phyloP scores from a whole-genome alignment of 2,329 filamentous ascomycete genomes.

The Aspergillus aculeatinus region DNA sequence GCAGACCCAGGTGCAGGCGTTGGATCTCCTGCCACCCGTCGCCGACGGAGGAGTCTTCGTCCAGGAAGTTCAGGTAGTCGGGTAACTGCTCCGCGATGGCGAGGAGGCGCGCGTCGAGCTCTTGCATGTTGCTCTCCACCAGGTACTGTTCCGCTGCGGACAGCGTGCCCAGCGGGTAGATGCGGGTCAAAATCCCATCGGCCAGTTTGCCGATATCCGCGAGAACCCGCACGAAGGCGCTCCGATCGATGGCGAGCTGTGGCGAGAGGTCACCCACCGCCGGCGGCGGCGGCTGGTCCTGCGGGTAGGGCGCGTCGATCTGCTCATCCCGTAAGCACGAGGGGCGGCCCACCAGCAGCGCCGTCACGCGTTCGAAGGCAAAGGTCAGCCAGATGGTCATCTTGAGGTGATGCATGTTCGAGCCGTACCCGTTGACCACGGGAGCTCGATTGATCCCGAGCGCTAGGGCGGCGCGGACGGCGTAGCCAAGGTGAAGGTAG shows the following conservation, averaged over 20 bases:
- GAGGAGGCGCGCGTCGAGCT: constrained; percentile 4
- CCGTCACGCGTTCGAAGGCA: too few species aligned
- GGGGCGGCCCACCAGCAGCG: too few species aligned
- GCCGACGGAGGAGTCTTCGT: constrained; percentile 9
- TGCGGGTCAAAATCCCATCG: constrained; percentile 13
- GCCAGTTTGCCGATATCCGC: constrained; percentile 13
- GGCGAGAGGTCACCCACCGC: neutral
- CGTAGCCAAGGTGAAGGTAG: too few species aligned
- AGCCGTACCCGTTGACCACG: too few species aligned
- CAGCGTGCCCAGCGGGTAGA: constrained; percentile 8
- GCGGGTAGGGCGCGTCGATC: too few species aligned
- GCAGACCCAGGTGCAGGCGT: constrained; percentile 10
- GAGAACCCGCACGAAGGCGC: constrained; percentile 11
- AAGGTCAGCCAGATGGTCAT: too few species aligned
- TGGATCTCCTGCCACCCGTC: constrained; percentile 18
- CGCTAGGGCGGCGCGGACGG: too few species aligned
- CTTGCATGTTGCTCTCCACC: constrained; percentile 1
- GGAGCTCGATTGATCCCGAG: too few species aligned
- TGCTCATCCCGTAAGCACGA: too few species aligned
- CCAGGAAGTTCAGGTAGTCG: constrained; percentile 16
- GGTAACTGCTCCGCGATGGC: neutral
- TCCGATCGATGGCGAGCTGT: constrained; percentile 1
- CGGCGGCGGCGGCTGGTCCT: too few species aligned
- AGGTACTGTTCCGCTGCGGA: constrained; percentile 5
- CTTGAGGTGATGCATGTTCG: too few species aligned